These are phyloP conservation scores for Acanthochlamys bracteata DNA, from an alignment of 106 monocot species.

Conservation along the genomic window DNA sequence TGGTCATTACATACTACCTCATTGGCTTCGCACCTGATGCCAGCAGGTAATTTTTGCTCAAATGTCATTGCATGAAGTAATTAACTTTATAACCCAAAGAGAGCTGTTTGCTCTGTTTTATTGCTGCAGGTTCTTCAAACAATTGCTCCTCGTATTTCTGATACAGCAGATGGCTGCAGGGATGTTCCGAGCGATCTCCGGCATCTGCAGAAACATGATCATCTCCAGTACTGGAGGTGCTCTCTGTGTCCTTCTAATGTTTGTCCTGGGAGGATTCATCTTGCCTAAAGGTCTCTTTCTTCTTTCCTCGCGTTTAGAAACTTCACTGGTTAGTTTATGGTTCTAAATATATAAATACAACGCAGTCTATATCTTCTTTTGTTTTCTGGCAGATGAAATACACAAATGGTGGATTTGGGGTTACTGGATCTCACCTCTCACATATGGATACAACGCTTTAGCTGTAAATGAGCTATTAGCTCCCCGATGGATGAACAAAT, in stretches of 20 bases:
- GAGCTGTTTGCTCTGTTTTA: not conserved
- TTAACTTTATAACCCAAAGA: no score
- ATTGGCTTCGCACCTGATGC: conserved; percentile 71
- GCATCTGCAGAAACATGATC: conserved; percentile 44
- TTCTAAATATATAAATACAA: not conserved
- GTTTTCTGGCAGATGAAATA: conserved; percentile 32
- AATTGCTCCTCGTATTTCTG: conserved; percentile 46
- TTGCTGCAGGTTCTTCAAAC: conserved; percentile 62
- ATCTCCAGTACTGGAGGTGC: conserved; percentile 51
- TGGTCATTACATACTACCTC: conserved; percentile 46
- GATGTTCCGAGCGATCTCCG: conserved; percentile 46
- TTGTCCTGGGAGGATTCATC: conserved; percentile 65
- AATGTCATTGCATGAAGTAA: not conserved
- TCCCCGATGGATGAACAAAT: conserved; percentile 65
- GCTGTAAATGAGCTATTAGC: conserved; percentile 62
- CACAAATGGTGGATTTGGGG: conserved; percentile 85
- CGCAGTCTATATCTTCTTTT: not conserved
- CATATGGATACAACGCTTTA: conserved; percentile 52
- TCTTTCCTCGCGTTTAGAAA: not conserved
- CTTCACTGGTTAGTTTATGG: not conserved
- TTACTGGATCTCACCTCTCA: conserved; percentile 55
- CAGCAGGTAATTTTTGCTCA: conserved; percentile 31
- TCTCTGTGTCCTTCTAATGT: conserved; percentile 36
- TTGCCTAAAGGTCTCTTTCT: conserved; percentile 39
- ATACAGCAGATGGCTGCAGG: conserved; percentile 68